Conservation (phyloP, 768 basidiomycete genomes). For the Russula ochroleuca region DNA sequence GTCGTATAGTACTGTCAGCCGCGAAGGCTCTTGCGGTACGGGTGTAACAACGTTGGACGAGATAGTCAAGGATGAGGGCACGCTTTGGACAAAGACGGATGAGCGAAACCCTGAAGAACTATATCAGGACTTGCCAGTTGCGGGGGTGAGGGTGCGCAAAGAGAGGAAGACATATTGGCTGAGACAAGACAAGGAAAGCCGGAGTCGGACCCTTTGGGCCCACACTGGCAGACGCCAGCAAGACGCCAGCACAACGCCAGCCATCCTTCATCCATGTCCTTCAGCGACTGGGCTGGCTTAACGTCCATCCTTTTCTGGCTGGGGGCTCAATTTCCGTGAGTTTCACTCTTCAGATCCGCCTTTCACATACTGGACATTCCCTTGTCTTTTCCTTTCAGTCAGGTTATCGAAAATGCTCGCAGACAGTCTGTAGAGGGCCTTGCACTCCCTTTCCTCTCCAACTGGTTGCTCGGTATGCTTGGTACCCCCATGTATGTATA, state of each 20-base stretch:
- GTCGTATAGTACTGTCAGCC: constrained; percentile 55
- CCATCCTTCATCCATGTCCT: constrained; percentile 23
- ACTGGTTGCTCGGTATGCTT: constrained; percentile 81
- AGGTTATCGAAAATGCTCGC: constrained; percentile 74
- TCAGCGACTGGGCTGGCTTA: constrained; percentile 68
- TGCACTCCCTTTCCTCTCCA: constrained; percentile 87
- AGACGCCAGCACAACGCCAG: neutral
- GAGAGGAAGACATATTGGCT: constrained; percentile 10
- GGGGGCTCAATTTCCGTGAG: constrained; percentile 85
- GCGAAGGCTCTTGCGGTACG: constrained; percentile 65
- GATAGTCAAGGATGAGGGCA: constrained; percentile 68
- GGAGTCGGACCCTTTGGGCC: too few species aligned
- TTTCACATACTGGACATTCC: neutral
- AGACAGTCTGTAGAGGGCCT: constrained; percentile 83
- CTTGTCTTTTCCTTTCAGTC: constrained; percentile 43
- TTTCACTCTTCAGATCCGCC: constrained; percentile 26
- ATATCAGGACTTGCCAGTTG: constrained; percentile 17
- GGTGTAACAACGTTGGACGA: constrained; percentile 70
- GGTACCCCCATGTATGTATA: neutral
- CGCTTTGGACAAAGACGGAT: constrained; percentile 41
- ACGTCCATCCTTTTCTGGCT: constrained; percentile 76
- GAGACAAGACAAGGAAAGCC: neutral
- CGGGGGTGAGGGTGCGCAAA: neutral
- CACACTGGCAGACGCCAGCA: neutral
- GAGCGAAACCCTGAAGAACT: neutral